phyloP scores from a whole-genome alignment of 176 grass and related monocot genomes.

The Aechmea fasciata region DNA sequence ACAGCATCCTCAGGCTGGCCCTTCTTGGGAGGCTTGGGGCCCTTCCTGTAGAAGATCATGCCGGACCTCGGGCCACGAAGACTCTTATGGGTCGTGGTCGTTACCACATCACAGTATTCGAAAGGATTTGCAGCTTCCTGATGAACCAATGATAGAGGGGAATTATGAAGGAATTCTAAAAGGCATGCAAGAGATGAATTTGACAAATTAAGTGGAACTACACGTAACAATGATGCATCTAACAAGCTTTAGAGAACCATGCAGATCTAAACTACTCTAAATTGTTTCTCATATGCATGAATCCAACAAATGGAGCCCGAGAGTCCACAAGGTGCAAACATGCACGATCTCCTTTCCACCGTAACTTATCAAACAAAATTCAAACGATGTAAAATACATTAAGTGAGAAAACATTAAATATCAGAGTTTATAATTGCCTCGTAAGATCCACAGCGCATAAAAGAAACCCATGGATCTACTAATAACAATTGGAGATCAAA shows the following conservation, averaged over 20 bases:
- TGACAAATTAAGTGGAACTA: background rate
- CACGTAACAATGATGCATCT: background rate
- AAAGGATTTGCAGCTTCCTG: slow-evolving; percentile 97
- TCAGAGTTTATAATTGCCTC: background rate
- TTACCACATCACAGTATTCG: slow-evolving; percentile 87
- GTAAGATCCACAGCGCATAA: background rate
- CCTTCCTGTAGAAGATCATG: slow-evolving; percentile 99
- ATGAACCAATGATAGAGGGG: background rate
- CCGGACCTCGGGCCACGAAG: slow-evolving; percentile 86
- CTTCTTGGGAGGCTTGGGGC: slow-evolving; percentile 93
- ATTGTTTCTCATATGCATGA: background rate
- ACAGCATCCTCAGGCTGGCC: slow-evolving; percentile 85
- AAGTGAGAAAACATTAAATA: background rate
- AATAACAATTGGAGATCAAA: background rate
- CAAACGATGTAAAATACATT: background rate
- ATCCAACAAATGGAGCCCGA: background rate
- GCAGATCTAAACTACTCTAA: background rate
- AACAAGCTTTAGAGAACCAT: background rate
- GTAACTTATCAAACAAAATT: no score
- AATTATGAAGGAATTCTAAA: background rate
- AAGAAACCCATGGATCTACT: background rate
- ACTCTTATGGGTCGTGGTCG: slow-evolving; percentile 93
- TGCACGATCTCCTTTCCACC: no score
- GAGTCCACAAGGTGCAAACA: background rate
- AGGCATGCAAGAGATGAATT: background rate